Evolutionary conservation across 345 rosid species (phyloP).

Genomic region (Adansonia digitata): DNA sequence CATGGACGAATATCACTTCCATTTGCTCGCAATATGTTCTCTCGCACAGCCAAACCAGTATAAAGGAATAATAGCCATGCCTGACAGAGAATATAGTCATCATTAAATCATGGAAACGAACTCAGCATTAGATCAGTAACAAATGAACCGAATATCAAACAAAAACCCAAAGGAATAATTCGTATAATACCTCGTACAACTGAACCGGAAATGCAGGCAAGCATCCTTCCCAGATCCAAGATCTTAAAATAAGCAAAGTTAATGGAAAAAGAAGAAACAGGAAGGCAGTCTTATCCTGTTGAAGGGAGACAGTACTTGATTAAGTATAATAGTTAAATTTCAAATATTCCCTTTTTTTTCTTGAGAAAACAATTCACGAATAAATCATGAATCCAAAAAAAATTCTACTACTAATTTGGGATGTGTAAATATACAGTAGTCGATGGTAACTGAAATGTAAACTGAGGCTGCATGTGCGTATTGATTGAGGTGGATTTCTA

Average conservation of each 20-base stretch:
- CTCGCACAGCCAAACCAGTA: slow-evolving; percentile 92
- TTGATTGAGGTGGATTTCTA: neutral
- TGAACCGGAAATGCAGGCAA: slow-evolving; percentile 96
- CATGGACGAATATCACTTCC: slow-evolving; percentile 99
- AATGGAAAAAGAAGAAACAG: slow-evolving; percentile 89
- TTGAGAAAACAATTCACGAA: neutral
- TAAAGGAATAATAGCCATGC: slow-evolving; percentile 96
- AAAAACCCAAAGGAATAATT: neutral
- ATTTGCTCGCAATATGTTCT: slow-evolving; percentile 86
- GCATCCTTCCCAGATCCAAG: slow-evolving; percentile 88
- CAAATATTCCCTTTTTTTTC: neutral
- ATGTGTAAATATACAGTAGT: neutral
- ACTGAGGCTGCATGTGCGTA: neutral
- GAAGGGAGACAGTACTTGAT: slow-evolving; percentile 18
- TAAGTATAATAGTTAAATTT: neutral
- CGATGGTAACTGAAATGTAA: neutral
- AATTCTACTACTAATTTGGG: neutral
- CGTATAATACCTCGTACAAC: slow-evolving; percentile 62
- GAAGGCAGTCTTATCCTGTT: slow-evolving; percentile 95
- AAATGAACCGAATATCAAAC: neutral
- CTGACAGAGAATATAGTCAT: slow-evolving; percentile 30
- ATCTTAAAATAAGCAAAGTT: slow-evolving; percentile 57
- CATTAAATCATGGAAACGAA: neutral
- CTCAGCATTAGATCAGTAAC: neutral
- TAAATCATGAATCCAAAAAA: neutral